Evolutionary conservation across 2,329 filamentous ascomycete genomes (phyloP), one percentile per base, ranked within the genome.

Genomic region (Tothia fuscella): DNA sequence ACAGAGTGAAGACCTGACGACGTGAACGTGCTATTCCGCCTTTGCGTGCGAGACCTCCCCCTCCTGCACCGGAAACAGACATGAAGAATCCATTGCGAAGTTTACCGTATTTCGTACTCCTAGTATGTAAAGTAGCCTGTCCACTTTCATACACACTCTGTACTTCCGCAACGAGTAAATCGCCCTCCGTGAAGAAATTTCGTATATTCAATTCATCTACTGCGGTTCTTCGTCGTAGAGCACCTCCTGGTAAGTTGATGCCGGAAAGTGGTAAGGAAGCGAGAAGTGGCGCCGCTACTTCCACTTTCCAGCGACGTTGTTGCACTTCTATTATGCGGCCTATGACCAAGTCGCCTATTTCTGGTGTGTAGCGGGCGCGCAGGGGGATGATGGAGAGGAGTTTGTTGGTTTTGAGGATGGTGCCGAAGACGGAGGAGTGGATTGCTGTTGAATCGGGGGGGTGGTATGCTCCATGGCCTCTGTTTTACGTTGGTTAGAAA

Each of bases 121-220:
- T 77, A 6, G 91, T 96, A 65, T 98, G 91, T 55, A 98, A 68
- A 44, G 80, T 80, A 1, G 91, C 88, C 2, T 77, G 80, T 44
- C 88, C 89, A 62, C 96, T 89, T 44, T 78, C 73, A 59, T 87
- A 85, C 42, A 98, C 69, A 51, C 77, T 76, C 70, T 98, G 91
- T 42, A 98, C 91, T 65, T 98, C 91, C 1, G 91, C 91, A 14
- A 96, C 84, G 13, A 98, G 67, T 40, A 98, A 66, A 58, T 98
- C 91, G 10, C 91, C 91, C 62, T 98, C 91, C 42, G 82, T 80
- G 65, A 98, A 96, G 63, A 95, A 98, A n/a, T 79, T 85, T 38
- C 91, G 78, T 62, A 98, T 96, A 63, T 96, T 91, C 53, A 98
- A 71, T 67, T 96, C 91, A 61, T 98, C 91, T 13, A 91, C 93